Conservation (phyloP, 495 filamentous ascomycete genomes). For the Penicillium bovifimosum region DNA sequence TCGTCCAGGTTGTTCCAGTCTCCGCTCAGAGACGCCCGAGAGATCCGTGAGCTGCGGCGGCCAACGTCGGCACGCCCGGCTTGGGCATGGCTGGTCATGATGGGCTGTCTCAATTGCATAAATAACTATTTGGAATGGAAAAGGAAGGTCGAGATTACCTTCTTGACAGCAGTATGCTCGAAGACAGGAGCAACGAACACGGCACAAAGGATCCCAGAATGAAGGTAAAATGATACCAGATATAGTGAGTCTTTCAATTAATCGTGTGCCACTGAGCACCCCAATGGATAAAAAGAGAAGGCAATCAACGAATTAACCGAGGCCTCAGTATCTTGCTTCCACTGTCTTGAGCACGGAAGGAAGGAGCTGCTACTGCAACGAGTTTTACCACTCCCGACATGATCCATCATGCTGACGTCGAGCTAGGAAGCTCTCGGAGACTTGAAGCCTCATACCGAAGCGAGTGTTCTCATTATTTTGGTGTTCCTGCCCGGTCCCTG, state of each 20-base stretch:
- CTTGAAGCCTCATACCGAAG: neutral
- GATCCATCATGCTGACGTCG: slow-evolving; percentile 38
- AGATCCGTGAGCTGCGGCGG: slow-evolving; percentile 31
- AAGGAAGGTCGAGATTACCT: neutral
- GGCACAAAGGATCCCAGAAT: neutral
- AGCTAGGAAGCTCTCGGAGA: slow-evolving; percentile 15
- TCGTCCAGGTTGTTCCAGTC: slow-evolving; percentile 41
- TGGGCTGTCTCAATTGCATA: neutral
- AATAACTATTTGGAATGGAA: neutral
- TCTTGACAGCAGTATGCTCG: neutral
- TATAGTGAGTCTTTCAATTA: neutral
- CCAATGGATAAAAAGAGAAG: neutral
- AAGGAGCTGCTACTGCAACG: neutral
- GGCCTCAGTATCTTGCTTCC: neutral
- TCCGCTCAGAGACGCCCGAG: slow-evolving; percentile 36
- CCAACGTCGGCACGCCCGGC: slow-evolving; percentile 15
- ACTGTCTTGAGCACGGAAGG: neutral
- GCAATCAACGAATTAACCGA: too few relatives aligned
- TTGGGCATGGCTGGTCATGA: slow-evolving; percentile 17
- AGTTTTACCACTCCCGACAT: neutral
- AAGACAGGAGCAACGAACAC: neutral
- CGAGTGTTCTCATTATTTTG: neutral
- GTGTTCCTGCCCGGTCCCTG: neutral
- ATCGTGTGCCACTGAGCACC: neutral
- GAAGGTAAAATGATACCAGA: neutral